Base-by-base conservation (phyloP, 108 stramenopile genomes). In the Skeletonema menzelii region DNA sequence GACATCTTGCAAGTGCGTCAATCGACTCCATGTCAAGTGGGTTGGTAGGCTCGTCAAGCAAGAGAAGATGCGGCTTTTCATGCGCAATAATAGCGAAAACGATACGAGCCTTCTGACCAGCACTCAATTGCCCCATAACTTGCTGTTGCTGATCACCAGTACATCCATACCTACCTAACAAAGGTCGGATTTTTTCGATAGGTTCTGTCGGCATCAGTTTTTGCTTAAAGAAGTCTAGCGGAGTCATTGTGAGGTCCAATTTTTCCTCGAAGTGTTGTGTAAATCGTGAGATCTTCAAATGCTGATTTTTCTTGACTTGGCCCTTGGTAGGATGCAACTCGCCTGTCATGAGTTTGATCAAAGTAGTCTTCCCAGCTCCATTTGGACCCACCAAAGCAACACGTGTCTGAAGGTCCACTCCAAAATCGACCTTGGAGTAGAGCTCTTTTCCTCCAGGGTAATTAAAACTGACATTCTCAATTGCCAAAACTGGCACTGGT, bases 241-340 rank as follows among this genome's bases (percentile, higher is more conserved):
- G 98, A 1, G 96, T 95, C 92, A 95, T 95, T 14, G 80, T 67
- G 75, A 98, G 83, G 70, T 99, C 98, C 14, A 99, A 84, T 78
- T 96, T 95, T 62, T 99, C 99, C 40, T 97, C 97, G 58, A 97
- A 98, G 70, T 99, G 99, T 89, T 99, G 99, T 57, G 98, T 97
- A 75, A 98, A 99, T 10, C 93, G 80, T 34, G 93, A 89, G 58
- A 99, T 98, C 66, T 92, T 84, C 56, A 98, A 76, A 76, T 98
- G 97, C 72, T 83, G 85, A 72, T 98, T 97, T 7, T 89, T 89
- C 75, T 96, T 97, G 32, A 99, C 85, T 34, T 78, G 84, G 13
- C 98, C 99, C 73, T 86, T 96, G 47, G 95, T 95, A 11, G 98
- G 97, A 55, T 61, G 38, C 55, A 99, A 79, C 22, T 98, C 95